Evolutionary conservation across 2,329 filamentous ascomycete species (phyloP), one percentile per base, ranked within the genome.

Genomic region (Saccharata proteae): DNA sequence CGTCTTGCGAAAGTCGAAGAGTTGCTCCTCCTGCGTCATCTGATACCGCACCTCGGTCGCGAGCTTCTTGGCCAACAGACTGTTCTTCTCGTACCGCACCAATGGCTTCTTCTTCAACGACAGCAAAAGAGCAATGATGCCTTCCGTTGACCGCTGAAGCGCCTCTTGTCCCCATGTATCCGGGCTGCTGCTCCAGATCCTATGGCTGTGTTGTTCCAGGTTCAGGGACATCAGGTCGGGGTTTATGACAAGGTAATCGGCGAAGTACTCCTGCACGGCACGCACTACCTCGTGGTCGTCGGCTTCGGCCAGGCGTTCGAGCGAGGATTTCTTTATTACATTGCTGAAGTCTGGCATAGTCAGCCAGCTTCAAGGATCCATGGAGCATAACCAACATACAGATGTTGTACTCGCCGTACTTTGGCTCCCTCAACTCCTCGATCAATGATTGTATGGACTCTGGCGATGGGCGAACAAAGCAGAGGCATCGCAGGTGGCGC

Each of bases 201-300:
- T 69, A 45, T 81, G 74, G 37, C 74, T 68, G 3, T 83, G 83
- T 38, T 76, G 75, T 3, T 69, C 68, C 22, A 93, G 60, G 38
- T 79, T 76, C 32, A 94, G 61, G 4, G 83, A 83, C 55, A 90
- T 92, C 1, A 98, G 66, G 48, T 98, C 92, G 1, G 86, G 83
- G 49, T 98, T 98, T 50, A 96, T 75, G 49, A 94, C 85, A 26
- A 90, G 72, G 50, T 88, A 98, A 54, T 98, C 90, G 39, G 88
- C 85, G 55, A 96, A 98, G 53, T 93, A 83, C 58, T 98, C 90
- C 51, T 96, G 86, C 1, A 98, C 80, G 9, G 75, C 67, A 51
- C 86, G 92, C 41, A 98, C 88, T 20, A 98, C 84, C 58, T 98
- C 92, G 50, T 98, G 85, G 45, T 94, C 86, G 52, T 98, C 90